Base-by-base conservation (phyloP, 805 yeast genomes). In the Candida tibetensis region DNA sequence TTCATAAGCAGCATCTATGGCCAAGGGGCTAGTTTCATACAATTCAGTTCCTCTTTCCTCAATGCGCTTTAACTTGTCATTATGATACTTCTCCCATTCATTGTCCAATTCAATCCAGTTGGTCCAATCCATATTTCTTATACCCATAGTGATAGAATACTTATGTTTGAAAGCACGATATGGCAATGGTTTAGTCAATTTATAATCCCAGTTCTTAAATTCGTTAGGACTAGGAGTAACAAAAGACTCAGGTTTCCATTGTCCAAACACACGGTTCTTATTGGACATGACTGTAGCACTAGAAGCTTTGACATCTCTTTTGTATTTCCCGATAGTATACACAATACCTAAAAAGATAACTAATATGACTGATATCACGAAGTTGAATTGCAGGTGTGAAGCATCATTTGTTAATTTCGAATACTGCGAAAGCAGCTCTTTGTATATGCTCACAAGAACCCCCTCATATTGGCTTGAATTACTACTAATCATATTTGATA, bases 61-160 rank as follows among this genome's bases (percentile, higher is more conserved):
- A 32, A 81, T 47, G 48, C 87, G 66, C 37, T 65, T 57, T 31
- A 75, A 45, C 53, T 81, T 82, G 30, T 72, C 62, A 16, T 69
- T 50, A 52, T 81, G 85, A 47, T 55, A 81, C 42, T 71, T 71
- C 37, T 49, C 46, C 83, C 84, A 82, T 58, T 81, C 81, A 42
- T 77, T 79, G 55, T 81, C 87, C 41, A 82, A 64, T 52, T 81
- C 82, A 44, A 81, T 75, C 88, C 88, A 81, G 34, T 65, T 66
- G 37, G 74, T 62, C 71, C 74, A 74, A 34, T 78, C 76, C 82
- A 80, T 74, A 41, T 63, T 64, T 45, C 87, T 62, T 30, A 81
- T 80, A 5, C 87, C 88, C 88, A 81, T 81, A 17, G 82, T 81
- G 34, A 81, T 71, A 47, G 64, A 72, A 52, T 81, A 81, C 42